A percentile compares a stretch with the other conserved stretches of the same genome.
Evolutionary conservation across 2,329 filamentous ascomycete genomes (phyloP).

Genomic region (Cyphellophora europaea): DNA sequence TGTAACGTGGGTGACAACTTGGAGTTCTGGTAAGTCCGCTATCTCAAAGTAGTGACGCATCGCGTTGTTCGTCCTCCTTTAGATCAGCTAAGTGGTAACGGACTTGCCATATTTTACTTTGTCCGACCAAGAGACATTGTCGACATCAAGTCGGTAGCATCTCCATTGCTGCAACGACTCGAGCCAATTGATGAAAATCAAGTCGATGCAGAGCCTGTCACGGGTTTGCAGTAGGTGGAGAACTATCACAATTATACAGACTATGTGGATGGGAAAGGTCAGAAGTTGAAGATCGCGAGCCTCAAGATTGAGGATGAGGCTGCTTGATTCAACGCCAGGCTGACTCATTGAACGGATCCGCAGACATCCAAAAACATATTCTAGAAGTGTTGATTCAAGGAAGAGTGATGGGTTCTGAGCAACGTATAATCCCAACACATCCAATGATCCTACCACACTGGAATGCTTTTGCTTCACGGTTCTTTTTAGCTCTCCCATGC

Average conservation of each 20-base stretch:
- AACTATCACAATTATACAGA: constrained; percentile 6
- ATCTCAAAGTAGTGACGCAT: constrained; percentile 40
- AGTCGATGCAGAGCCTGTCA: constrained; percentile 1
- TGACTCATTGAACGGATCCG: no score
- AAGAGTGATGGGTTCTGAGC: no score
- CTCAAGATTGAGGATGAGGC: constrained; percentile 8
- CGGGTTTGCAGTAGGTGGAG: constrained; percentile 5
- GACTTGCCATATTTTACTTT: constrained; percentile 35
- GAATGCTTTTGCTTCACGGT: no score
- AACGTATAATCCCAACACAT: no score
- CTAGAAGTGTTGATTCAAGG: no score
- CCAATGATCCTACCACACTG: no score
- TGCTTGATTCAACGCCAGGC: no score
- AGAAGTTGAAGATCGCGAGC: constrained; percentile 6
- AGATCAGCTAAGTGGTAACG: constrained; percentile 36
- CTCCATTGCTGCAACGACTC: constrained; percentile 23
- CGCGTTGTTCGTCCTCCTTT: constrained; percentile 38
- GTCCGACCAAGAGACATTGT: constrained; percentile 30
- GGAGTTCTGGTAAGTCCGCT: constrained; percentile 37
- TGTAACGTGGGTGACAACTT: constrained; percentile 43
- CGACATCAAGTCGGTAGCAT: constrained; percentile 22
- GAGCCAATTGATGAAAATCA: constrained; percentile 9
- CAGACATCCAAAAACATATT: no score
- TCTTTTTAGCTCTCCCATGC: no score
- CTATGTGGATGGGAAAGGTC: constrained; percentile 6